A percentile compares a stretch with the other conserved stretches of the same genome.
phyloP scores from a whole-genome alignment of 2,329 filamentous ascomycete genomes.

The Fusarium denticulatum region DNA sequence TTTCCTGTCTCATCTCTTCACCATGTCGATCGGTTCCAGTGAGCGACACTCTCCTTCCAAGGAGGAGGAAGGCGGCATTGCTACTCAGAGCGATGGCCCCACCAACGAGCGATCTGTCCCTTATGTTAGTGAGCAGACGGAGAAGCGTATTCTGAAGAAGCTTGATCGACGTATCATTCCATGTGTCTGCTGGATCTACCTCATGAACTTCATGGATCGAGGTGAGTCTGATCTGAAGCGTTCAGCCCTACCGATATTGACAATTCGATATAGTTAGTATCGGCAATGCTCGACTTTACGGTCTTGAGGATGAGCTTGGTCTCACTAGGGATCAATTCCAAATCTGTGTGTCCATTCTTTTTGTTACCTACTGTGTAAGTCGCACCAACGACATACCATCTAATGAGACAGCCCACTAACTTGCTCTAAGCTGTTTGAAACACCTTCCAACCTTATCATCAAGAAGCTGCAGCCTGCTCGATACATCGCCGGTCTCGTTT shows the following conservation, averaged over 20 bases:
- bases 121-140: conserved; percentile 33
- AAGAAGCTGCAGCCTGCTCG: conserved; percentile 53
- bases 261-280: conserved; percentile 67
- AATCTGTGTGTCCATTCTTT: conserved; percentile 57
- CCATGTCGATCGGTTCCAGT: conserved; percentile 10
- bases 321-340: conserved; percentile 68
- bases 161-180: conserved; percentile 48
- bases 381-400: fast-evolving
- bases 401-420: neutral
- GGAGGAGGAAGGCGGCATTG: conserved; percentile 21
- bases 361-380: conserved; percentile 55
- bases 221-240: conserved; percentile 19
- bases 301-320: conserved; percentile 63
- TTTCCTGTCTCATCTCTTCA: neutral
- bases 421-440: conserved; percentile 48
- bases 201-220: conserved; percentile 52
- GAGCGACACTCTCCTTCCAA: conserved; percentile 18
- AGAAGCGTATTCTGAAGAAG: conserved; percentile 42
- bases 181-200: conserved; percentile 47
- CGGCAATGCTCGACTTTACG: conserved; percentile 66
- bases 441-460: conserved; percentile 53
- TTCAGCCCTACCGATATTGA: fast-evolving
- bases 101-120: conserved; percentile 23
- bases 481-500: conserved; percentile 59
- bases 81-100: conserved; percentile 21